Percentiles rank a stretch among this genome's conserved stretches.
These are phyloP conservation scores for Ceratorhiza oryzae-sativae DNA, from an alignment of 1,284 basidiomycete genomes.

Conservation along the genomic window DNA sequence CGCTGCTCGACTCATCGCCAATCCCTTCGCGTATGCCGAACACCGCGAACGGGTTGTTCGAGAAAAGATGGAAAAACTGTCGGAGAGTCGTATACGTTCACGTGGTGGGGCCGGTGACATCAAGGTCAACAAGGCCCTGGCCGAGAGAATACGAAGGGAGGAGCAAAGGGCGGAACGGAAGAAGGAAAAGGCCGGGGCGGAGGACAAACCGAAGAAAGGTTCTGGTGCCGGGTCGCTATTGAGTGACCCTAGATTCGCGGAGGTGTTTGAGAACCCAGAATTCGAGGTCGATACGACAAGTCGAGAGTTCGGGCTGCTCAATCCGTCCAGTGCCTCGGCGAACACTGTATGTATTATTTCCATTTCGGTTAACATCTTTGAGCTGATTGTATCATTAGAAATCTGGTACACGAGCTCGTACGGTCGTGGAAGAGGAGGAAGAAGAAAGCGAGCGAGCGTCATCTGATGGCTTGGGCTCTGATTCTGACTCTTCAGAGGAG, in stretches of 20 bases:
- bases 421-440: slow-evolving; percentile 89
- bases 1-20: slow-evolving; percentile 92
- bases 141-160: slow-evolving; percentile 82
- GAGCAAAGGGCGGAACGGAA: slow-evolving; percentile 68
- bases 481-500: slow-evolving; percentile 47
- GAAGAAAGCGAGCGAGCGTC: slow-evolving; percentile 86
- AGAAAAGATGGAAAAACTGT: slow-evolving; percentile 91
- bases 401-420: slow-evolving; percentile 53
- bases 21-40: slow-evolving; percentile 95
- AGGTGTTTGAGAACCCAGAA: slow-evolving; percentile 92
- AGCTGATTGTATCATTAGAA: slow-evolving; percentile 7
- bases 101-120: slow-evolving; percentile 61
- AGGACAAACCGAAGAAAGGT: slow-evolving; percentile 45
- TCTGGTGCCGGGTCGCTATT: slow-evolving; percentile 65
- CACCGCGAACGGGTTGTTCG: slow-evolving; percentile 87
- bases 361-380: slow-evolving; percentile 7
- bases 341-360: slow-evolving; percentile 12
- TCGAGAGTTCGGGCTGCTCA: slow-evolving; percentile 88
- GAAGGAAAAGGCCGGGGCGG: slow-evolving; percentile 46
- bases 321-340: slow-evolving; percentile 60
- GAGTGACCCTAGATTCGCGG: slow-evolving; percentile 88
- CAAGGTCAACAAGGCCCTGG: slow-evolving; percentile 93
- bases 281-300: slow-evolving; percentile 90
- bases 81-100: slow-evolving; percentile 89
- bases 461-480: slow-evolving; percentile 65